Conservation (phyloP, 768 basidiomycete species). For the Tricholoma flavovirens region DNA sequence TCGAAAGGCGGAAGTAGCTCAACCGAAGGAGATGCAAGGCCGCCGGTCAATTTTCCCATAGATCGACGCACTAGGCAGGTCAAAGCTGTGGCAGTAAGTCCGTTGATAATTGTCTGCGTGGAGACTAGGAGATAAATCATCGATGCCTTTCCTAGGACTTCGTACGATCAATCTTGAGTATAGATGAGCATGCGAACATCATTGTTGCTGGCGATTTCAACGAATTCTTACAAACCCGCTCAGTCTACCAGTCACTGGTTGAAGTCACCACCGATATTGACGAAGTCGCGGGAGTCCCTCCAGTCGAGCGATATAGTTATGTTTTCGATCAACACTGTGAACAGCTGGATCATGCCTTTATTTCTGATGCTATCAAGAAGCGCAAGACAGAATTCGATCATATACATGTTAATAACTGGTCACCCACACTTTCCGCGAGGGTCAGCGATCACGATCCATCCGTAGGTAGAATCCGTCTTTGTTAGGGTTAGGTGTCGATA, state of each 20-base stretch:
- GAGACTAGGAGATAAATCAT: neutral
- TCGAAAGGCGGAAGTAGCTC: slow-evolving; percentile 55
- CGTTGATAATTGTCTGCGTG: neutral
- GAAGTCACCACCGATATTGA: slow-evolving; percentile 43
- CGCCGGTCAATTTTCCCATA: slow-evolving; percentile 50
- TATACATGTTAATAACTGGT: slow-evolving; percentile 59
- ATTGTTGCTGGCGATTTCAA: slow-evolving; percentile 59
- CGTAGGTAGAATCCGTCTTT: slow-evolving; percentile 44
- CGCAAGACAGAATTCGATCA: slow-evolving; percentile 47
- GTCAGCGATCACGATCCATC: slow-evolving; percentile 61
- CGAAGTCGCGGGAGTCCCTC: slow-evolving; percentile 40
- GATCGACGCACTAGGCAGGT: slow-evolving; percentile 46
- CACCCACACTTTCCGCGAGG: slow-evolving; percentile 32
- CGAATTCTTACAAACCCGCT: slow-evolving; percentile 49
- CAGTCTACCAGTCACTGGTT: slow-evolving; percentile 41
- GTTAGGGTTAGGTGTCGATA: slow-evolving; percentile 22
- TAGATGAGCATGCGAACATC: slow-evolving; percentile 41
- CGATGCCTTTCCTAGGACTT: slow-evolving; percentile 34
- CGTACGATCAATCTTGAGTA: slow-evolving; percentile 36
- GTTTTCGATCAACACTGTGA: slow-evolving; percentile 54
- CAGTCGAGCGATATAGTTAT: slow-evolving; percentile 55
- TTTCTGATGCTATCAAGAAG: slow-evolving; percentile 38
- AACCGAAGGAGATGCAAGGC: slow-evolving; percentile 48
- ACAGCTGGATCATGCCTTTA: slow-evolving; percentile 55
- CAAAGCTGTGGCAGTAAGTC: slow-evolving; percentile 42